Percentiles rank a stretch among this genome's conserved stretches.
Evolutionary conservation across 2,329 filamentous ascomycete genomes (phyloP).

Genomic region (Raffaelea albimanens): DNA sequence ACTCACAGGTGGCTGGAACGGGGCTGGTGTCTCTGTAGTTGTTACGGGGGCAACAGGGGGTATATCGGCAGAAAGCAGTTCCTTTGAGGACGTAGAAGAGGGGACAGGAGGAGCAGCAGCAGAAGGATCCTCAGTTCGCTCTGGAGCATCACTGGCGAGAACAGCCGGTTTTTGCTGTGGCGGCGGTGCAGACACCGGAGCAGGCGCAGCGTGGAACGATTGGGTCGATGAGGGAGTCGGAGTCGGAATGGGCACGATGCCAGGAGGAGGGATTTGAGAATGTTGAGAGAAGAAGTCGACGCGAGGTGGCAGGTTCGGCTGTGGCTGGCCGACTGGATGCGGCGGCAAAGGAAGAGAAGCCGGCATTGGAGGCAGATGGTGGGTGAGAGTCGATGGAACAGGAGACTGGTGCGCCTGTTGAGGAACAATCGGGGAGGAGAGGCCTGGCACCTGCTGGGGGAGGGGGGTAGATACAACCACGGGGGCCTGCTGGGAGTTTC

Average conservation of each 20-base stretch:
- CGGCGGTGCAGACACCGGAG: conserved; percentile 1
- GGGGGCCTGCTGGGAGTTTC: conserved; percentile 41
- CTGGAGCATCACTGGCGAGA: not conserved
- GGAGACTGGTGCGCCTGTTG: conserved; percentile 25
- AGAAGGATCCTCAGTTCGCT: too few relatives aligned
- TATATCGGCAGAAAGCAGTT: conserved; percentile 6
- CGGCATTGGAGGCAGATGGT: conserved; percentile 40
- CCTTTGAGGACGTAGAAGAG: too few relatives aligned
- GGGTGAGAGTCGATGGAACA: conserved; percentile 39
- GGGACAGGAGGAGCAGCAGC: not conserved
- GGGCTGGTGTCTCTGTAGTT: too few relatives aligned
- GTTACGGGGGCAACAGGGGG: too few relatives aligned
- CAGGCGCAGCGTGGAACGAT: conserved; percentile 25
- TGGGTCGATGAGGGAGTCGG: conserved; percentile 46
- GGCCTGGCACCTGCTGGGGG: not conserved
- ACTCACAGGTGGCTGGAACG: conserved; percentile 45
- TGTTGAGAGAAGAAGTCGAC: conserved; percentile 1
- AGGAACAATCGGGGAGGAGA: not conserved
- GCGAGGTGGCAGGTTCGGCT: not conserved
- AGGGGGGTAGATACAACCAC: conserved; percentile 36
- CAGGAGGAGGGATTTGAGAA: not conserved
- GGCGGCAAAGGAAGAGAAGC: not conserved
- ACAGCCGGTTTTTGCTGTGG: not conserved
- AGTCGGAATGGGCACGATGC: conserved; percentile 17
- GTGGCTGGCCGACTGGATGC: not conserved